Conservation (phyloP, 768 basidiomycete species). For the Calocybe gangraenosa region DNA sequence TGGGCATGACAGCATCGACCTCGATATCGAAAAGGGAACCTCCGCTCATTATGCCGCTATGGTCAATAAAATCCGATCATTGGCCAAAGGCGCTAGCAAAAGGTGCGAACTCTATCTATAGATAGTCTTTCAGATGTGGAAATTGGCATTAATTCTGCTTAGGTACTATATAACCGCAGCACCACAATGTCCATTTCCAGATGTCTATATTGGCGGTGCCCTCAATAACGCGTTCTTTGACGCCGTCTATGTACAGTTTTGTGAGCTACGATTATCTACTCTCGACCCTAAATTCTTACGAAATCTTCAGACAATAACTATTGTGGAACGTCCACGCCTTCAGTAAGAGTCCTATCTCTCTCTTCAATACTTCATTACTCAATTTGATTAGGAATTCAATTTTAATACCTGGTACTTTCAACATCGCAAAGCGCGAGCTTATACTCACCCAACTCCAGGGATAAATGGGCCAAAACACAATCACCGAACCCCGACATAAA, state of each 20-base stretch:
- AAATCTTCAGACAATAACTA: conserved; percentile 47
- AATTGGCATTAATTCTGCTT: not conserved
- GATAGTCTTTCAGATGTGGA: not conserved
- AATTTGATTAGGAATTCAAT: conserved; percentile 40
- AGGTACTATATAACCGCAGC: conserved; percentile 64
- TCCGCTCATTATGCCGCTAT: conserved; percentile 47
- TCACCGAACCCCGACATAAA: conserved; percentile 59
- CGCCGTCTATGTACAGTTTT: conserved; percentile 71
- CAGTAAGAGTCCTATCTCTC: conserved; percentile 22
- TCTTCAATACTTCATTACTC: conserved; percentile 5
- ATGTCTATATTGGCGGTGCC: conserved; percentile 54
- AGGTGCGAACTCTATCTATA: conserved; percentile 28
- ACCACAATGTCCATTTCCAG: conserved; percentile 68
- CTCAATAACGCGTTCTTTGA: conserved; percentile 62
- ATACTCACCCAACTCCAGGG: conserved; percentile 27
- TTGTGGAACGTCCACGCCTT: conserved; percentile 40
- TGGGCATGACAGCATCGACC: conserved; percentile 42
- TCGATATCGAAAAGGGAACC: conserved; percentile 68
- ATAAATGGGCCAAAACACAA: conserved; percentile 56
- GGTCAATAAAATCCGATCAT: conserved; percentile 46
- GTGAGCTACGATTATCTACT: conserved; percentile 23
- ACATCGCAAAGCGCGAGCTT: not conserved
- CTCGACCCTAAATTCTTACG: not conserved
- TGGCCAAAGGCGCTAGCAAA: conserved; percentile 45
- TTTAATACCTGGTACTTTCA: conserved; percentile 38